A percentile compares a stretch with the other conserved stretches of the same genome.
These are phyloP conservation scores for Tolypocladium tropicale DNA, from an alignment of 2,329 filamentous ascomycete genomes.

Conservation along the genomic window DNA sequence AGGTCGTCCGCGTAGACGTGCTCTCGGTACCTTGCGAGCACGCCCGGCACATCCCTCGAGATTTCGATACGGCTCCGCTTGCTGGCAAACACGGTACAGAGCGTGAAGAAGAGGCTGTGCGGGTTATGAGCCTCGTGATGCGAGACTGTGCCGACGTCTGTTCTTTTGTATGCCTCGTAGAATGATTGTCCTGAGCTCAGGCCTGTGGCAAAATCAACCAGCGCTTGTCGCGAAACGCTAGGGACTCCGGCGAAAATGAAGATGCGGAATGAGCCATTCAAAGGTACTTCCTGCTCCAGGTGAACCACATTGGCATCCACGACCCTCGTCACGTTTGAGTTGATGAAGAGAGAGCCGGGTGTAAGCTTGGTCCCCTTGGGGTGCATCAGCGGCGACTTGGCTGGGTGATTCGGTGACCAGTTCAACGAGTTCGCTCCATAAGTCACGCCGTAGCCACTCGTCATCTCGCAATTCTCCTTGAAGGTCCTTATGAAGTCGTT, in stretches of 20 bases:
- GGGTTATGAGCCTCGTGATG: constrained; percentile 79
- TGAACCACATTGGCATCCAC: constrained; percentile 85
- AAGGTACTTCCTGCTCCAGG: constrained; percentile 78
- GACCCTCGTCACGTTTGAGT: constrained; percentile 74
- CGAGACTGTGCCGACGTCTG: constrained; percentile 51
- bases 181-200: constrained; percentile 61
- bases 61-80: constrained; percentile 64
- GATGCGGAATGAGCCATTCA: constrained; percentile 80
- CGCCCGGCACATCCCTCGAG: constrained; percentile 53
- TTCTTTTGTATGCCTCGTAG: constrained; percentile 53
- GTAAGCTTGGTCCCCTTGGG: constrained; percentile 54
- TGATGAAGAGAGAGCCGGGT: constrained; percentile 66
- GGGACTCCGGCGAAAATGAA: constrained; percentile 75
- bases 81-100: constrained; percentile 66
- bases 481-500: constrained; percentile 84
- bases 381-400: constrained; percentile 59
- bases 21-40: constrained; percentile 66
- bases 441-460: constrained; percentile 80
- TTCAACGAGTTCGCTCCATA: constrained; percentile 78
- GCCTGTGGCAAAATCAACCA: constrained; percentile 58
- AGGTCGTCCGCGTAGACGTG: constrained; percentile 83
- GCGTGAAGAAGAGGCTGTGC: constrained; percentile 70
- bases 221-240: constrained; percentile 45
- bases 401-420: constrained; percentile 66
- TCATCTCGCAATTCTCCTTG: constrained; percentile 87